A percentile compares a stretch with the other conserved stretches of the same genome.
These are phyloP conservation scores for Sporothrix luriei DNA, from an alignment of 2,329 filamentous ascomycete species.

Conservation along the genomic window DNA sequence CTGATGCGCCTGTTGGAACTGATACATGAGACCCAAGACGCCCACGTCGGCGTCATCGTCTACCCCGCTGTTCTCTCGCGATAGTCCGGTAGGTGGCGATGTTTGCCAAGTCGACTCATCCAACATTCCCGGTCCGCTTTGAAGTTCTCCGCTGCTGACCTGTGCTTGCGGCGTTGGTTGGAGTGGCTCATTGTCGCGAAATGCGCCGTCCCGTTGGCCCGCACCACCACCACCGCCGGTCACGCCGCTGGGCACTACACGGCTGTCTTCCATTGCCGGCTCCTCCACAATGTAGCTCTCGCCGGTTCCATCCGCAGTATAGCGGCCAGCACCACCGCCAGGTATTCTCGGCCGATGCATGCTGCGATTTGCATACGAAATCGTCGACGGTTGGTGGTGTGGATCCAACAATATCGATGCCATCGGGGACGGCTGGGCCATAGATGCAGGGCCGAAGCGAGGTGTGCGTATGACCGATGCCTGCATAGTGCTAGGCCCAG, in stretches of 20 bases:
- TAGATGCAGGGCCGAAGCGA: conserved; percentile 48
- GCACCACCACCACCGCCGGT: conserved; percentile 42
- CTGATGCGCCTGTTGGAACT: conserved; percentile 61
- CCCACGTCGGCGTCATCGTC: conserved; percentile 55
- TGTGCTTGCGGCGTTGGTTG: conserved; percentile 21
- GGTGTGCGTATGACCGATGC: conserved; percentile 44
- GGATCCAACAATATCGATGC: conserved; percentile 74
- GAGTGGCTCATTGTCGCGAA: conserved; percentile 58
- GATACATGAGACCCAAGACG: conserved; percentile 61
- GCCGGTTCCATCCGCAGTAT: conserved; percentile 51
- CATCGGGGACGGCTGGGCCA: conserved; percentile 65
- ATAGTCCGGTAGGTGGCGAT: conserved; percentile 55
- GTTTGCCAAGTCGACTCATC: conserved; percentile 65
- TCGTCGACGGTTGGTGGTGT: conserved; percentile 68
- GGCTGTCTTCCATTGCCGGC: conserved; percentile 47
- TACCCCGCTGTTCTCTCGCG: conserved; percentile 55
- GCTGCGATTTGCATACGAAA: conserved; percentile 51
- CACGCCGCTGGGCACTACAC: neutral
- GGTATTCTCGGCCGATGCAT: conserved; percentile 50
- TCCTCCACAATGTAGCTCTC: conserved; percentile 61
- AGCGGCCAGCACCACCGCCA: conserved; percentile 31
- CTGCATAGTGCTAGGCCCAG: conserved; percentile 38
- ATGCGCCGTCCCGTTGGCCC: conserved; percentile 40
- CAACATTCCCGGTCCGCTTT: conserved; percentile 51
- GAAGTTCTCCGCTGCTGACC: conserved; percentile 57